Percentiles rank a stretch among this genome's conserved stretches.
Conservation (phyloP, 2,329 filamentous ascomycete species). For the Venturia pyrina region DNA sequence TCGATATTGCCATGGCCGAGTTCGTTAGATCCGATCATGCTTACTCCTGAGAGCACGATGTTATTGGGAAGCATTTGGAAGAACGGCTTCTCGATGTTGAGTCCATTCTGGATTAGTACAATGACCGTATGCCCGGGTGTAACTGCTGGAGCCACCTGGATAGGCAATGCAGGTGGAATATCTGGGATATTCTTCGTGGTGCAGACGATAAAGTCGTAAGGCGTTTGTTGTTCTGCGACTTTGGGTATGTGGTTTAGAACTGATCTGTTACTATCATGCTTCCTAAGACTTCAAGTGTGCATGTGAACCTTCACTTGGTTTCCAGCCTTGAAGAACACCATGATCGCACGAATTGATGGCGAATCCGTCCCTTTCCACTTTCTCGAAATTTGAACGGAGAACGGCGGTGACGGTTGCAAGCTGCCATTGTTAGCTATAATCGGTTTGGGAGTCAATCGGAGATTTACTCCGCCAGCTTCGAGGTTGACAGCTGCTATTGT, state of each 20-base stretch:
- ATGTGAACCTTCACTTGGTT: slow-evolving; percentile 24
- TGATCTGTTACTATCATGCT: slow-evolving; percentile 10
- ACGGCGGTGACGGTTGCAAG: slow-evolving; percentile 32
- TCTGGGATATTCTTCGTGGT: slow-evolving; percentile 37
- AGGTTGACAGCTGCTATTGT: slow-evolving; percentile 33
- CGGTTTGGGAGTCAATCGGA: neutral
- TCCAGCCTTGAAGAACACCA: slow-evolving; percentile 40
- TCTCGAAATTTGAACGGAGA: slow-evolving; percentile 36
- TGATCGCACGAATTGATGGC: slow-evolving; percentile 47
- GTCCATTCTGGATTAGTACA: slow-evolving; percentile 52
- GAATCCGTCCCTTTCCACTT: slow-evolving; percentile 36
- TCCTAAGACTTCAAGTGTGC: neutral
- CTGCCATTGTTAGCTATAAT: neutral
- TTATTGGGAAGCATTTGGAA: slow-evolving; percentile 37
- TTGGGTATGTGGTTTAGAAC: slow-evolving; percentile 27
- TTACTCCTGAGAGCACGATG: slow-evolving; percentile 46
- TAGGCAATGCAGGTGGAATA: slow-evolving; percentile 33
- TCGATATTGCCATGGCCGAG: slow-evolving; percentile 36
- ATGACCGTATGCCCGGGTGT: slow-evolving; percentile 39
- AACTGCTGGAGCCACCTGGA: slow-evolving; percentile 31
- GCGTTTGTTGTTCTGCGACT: slow-evolving; percentile 21
- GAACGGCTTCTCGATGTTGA: slow-evolving; percentile 50
- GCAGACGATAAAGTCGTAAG: slow-evolving; percentile 39
- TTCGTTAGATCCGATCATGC: slow-evolving; percentile 43
- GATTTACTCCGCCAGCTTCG: slow-evolving; percentile 23